These are phyloP conservation scores for Kockiozyma suomiensis DNA, from an alignment of 805 yeast genomes.

Conservation along the genomic window DNA sequence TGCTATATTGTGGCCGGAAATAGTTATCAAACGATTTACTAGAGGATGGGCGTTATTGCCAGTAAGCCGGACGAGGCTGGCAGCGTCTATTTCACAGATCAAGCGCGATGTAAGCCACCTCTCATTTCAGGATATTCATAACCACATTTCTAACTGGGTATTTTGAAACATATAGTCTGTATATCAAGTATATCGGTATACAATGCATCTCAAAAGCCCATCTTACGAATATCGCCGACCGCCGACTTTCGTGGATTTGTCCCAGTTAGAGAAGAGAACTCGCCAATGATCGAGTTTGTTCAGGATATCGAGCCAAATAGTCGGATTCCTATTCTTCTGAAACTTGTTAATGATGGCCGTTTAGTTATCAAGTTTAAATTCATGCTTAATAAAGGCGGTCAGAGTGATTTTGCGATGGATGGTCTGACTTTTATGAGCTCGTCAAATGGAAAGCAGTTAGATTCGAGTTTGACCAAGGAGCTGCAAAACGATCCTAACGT, in stretches of 20 bases:
- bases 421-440: conserved; percentile 43
- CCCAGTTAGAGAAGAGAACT: conserved; percentile 4
- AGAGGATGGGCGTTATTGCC: conserved; percentile 28
- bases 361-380: conserved; percentile 19
- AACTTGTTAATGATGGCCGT: conserved; percentile 19
- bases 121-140: not conserved
- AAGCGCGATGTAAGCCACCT: conserved; percentile 24
- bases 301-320: conserved; percentile 26
- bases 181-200: conserved; percentile 11
- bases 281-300: conserved; percentile 27
- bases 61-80: conserved; percentile 28
- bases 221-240: conserved; percentile 8
- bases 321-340: conserved; percentile 24
- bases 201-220: conserved; percentile 3
- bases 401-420: conserved; percentile 20
- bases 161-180: not conserved
- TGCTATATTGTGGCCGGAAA: too few relatives aligned
- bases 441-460: conserved; percentile 37
- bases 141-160: not conserved
- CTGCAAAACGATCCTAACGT: conserved; percentile 39
- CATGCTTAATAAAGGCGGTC: conserved; percentile 1
- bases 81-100: conserved; percentile 19
- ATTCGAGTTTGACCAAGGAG: conserved; percentile 42
- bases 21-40: not conserved
- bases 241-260: conserved; percentile 8